Conservation (phyloP, 805 yeast species). For the Yarrowia keelungensis region DNA sequence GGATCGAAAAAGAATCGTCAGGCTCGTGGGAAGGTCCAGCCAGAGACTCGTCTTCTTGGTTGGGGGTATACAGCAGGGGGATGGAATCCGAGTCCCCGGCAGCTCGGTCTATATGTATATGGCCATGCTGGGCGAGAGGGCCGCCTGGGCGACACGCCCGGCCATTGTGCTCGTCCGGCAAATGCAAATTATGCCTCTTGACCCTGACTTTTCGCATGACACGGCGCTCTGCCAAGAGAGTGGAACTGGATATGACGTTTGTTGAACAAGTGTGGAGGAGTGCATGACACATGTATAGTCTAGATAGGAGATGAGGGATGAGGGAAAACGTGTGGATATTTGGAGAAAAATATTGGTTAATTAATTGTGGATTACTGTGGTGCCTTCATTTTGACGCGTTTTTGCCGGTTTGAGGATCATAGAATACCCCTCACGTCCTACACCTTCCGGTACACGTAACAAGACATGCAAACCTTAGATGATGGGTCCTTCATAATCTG, state of each 20-base stretch:
- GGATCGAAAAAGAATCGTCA: constrained; percentile 5
- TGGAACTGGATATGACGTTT: neutral
- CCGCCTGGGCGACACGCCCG: too few species aligned
- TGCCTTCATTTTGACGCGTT: too few species aligned
- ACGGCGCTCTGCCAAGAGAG: constrained; percentile 35
- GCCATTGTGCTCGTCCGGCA: constrained; percentile 28
- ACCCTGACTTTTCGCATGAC: constrained; percentile 26
- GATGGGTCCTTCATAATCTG: too few species aligned
- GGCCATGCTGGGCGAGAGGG: neutral
- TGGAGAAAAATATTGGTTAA: too few species aligned
- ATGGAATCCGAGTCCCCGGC: constrained; percentile 3
- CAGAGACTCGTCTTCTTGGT: neutral
- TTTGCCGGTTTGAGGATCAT: too few species aligned
- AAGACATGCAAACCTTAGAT: too few species aligned
- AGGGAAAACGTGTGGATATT: neutral
- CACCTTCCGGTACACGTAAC: too few species aligned
- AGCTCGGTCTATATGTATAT: constrained; percentile 17
- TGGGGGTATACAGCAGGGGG: neutral
- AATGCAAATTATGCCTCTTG: constrained; percentile 33
- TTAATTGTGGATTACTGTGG: too few species aligned
- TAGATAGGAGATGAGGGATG: neutral
- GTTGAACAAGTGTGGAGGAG: constrained; percentile 5
- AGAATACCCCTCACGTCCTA: too few species aligned
- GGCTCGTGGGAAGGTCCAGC: constrained; percentile 25
- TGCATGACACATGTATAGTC: constrained; percentile 1